Base-by-base conservation (phyloP, 306 rosid genomes). In the Glycine soja region DNA sequence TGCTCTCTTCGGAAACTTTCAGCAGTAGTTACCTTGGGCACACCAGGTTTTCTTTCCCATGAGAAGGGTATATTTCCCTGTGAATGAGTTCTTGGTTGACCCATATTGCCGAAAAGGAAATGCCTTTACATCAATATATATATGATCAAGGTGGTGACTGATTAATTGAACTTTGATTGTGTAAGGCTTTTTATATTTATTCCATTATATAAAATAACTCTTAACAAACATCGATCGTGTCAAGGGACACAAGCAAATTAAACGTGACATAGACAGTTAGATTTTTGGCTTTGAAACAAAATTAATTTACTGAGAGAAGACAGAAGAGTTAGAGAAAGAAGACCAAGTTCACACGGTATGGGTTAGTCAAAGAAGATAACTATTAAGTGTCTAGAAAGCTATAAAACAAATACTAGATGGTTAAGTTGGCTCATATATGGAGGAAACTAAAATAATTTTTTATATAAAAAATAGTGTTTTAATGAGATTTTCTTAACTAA, bases 31-130 rank as follows among this genome's bases (percentile, higher is more conserved):
- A 48, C 73, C 76, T 91, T 87, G 7, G 87, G 79, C 36, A 84
- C 82, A 2, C 92, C 90, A 1, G 92, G 89, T 72, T 84, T 85
- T 65, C 77, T 82, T 83, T 90, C 94, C 94, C 92, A 89, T 1
- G 93, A 81, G 76, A 89, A 91, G 75, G 90, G 87, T 13, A 87
- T 80, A 13, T 58, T 85, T 38, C 80, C 92, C 42, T 7, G 51
- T 1, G 85, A 81, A 65, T 14, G 24, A 38, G 30, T 14, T 38
- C 18, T 14, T 53, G 43, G 16, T 50, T 48, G 9, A 52, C 66
- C 80, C 88, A 84, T 89, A 2, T 24, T 61, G 19, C 18, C 10
- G 36, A 64, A 56, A 2, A 18, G 50, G 34, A 40, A 59, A 6
- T 14, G 30, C 34, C 11, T 61, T 54, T 30, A 70, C 3, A 45